Evolutionary conservation across 179 eudicot genomes (phyloP), one percentile per base, ranked within the genome.

Genomic region (Spinacia oleracea): DNA sequence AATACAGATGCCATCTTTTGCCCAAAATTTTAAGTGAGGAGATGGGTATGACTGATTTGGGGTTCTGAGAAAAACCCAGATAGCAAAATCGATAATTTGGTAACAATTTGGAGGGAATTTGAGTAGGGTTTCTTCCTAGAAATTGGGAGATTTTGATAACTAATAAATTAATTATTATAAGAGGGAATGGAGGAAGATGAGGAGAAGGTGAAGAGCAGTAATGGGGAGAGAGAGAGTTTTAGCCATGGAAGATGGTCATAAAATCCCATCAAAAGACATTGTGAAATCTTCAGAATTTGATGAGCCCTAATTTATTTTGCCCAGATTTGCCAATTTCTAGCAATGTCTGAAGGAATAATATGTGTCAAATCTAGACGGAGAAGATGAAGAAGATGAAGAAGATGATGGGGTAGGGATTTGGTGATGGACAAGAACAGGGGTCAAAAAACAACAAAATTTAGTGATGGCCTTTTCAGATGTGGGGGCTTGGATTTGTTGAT

Each of bases 1-100:
- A 96, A 93, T 77, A 96, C 96, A 21, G 99, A 90, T 42, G 97
- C 93, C 98, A 94, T 81, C 23, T 15, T 55, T 6, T 3, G 67
- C 23, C n/a, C n/a, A 2, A 66, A 27, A 9, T 62, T 62, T 14
- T 31, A 18, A 5, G 14, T 31, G 18, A 67, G 45, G 75, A 79
- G 43, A 31, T 63, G 83, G 81, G 80, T 48, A 29, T 76, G 73
- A 20, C 18, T 71, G 7, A 45, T 72, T 25, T 21, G 0, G 20
- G 21, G 79, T 63, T 34, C 1, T 25, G 65, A 72, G 66, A 5
- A 67, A 76, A 72, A 45, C 78, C 81, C 76, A 77, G 81, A 73
- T 25, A 1, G 68, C 25, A 77, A 60, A 68, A 66, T 9, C 20
- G 40, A 23, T 6, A n/a, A 29, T 35, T 40, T 78, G 35, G 15